Base-by-base conservation (phyloP, 202 grass and related monocot species). In the Setaria viridis region DNA sequence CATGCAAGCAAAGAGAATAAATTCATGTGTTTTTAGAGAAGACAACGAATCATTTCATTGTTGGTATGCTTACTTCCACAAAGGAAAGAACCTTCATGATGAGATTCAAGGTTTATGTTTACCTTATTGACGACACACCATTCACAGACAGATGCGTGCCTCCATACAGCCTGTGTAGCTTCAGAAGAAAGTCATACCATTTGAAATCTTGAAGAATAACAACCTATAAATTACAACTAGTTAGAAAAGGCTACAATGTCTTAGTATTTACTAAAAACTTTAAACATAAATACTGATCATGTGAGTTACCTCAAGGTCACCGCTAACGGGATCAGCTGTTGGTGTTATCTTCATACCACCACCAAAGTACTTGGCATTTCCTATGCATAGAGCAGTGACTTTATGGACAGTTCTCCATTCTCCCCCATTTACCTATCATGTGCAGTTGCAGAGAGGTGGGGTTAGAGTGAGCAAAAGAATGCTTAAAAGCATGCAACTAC, bases 331-430 rank as follows among this genome's bases (percentile, higher is more conserved):
- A 77, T 96, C 90, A 53, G 76, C 97, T 76, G 88, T 96, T 74
- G 97, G 97, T 62, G 93, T 91, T 84, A 99, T 99, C 77, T 94
- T 96, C 93, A 93, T 99, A 72, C 92, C 92, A 85, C 97, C 91
- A 7, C 97, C 97, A 48, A 99, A 96, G 89, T 89, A 99, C 68
- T 94, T 96, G 3, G 88, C 96, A 85, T 99, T 99, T 87, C 93
- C 96, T 68, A 99, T 91, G 77, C 93, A 99, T 15, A 99, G 68
- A 47, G 96, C 90, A 20, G 91, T 99, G 79, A 91, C 93, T 70
- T 96, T 82, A 83, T 85, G 74, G 79, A 95, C 19, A 9, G 87
- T 87, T 87, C 62, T 88, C 96, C 96, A 99, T 37, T 92, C 86
- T 74, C 90, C 96, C 11, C 74, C 96, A 83, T 96, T 87, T 72